Base-by-base conservation (phyloP, 2,329 filamentous ascomycete species). In the Niveomyces coronatus region DNA sequence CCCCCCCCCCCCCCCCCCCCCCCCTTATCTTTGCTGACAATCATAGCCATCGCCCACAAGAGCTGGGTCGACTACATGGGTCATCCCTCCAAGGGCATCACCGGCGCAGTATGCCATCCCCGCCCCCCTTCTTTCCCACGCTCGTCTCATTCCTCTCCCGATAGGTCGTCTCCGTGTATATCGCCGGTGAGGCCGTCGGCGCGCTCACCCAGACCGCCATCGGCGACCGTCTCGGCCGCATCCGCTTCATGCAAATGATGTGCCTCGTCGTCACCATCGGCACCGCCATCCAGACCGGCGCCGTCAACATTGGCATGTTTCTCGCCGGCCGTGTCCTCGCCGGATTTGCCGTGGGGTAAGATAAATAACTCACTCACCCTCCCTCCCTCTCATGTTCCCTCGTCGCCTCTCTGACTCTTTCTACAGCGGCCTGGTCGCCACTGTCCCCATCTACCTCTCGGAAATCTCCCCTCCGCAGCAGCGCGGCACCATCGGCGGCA, bases 21-120 rank as follows among this genome's bases (percentile, higher is more conserved):
- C n/a, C n/a, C n/a, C n/a, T n/a, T n/a, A n/a, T n/a, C n/a, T n/a
- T 35, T 16, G 16, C 23, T 27, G 13, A 35, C 4, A 15, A 35
- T 10, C 15, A 3, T 39, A 68, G 65, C 73, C 15, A 77, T 77
- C 40, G 71, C 73, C 3, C 73, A 77, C 49, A 49, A 70, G 47
- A 74, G 70, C 48, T 77, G 71, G 71, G 65, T 71, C 31, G 61
- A 70, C 30, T 77, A 76, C 52, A 76, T 77, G 71, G 39, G 61
- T 10, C 49, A 71, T 34, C 73, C 73, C 3, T 71, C 68, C 3
- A 60, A 69, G 45, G 70, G 64, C 4, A 51, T 76, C 13, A 76
- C 70, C 2, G 73, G 73, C 37, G 67, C 69, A 17, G 66, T 69
- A 39, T 4, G 34, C 19, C 4, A 6, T 23, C 9, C 5, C 13